A percentile compares a stretch with the other conserved stretches of the same genome.
These are phyloP conservation scores for Inonotus hispidus DNA, from an alignment of 1,284 basidiomycete species.

Conservation along the genomic window DNA sequence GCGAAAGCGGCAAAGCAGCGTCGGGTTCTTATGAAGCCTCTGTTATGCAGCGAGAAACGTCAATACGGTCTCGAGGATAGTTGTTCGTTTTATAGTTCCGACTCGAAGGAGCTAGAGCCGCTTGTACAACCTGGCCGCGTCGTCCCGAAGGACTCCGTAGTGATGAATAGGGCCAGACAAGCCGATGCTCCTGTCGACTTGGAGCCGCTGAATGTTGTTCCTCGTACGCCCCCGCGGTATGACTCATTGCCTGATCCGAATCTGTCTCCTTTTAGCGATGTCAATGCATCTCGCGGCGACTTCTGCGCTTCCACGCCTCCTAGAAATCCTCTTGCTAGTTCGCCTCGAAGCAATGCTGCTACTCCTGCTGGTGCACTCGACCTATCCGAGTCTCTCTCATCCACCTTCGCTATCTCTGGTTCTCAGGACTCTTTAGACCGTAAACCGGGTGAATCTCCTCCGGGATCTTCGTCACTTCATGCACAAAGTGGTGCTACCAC, in stretches of 20 bases:
- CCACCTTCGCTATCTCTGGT: background rate
- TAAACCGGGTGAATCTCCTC: background rate
- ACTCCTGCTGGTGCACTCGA: background rate
- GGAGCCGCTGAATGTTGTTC: background rate
- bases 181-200: background rate
- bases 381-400: background rate
- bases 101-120: background rate
- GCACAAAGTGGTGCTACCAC: background rate
- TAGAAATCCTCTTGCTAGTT: background rate
- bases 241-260: background rate
- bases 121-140: background rate
- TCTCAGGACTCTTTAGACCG: background rate
- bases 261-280: background rate
- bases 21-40: background rate
- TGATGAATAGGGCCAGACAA: background rate
- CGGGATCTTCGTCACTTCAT: background rate
- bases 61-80: background rate
- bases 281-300: background rate
- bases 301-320: background rate
- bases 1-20: background rate
- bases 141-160: conserved; percentile 6
- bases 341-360: background rate
- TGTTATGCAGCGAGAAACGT: background rate
- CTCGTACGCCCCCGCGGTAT: background rate
- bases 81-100: background rate